Base-by-base conservation (phyloP, 2,329 filamentous ascomycete species). In the Claviceps paspali region DNA sequence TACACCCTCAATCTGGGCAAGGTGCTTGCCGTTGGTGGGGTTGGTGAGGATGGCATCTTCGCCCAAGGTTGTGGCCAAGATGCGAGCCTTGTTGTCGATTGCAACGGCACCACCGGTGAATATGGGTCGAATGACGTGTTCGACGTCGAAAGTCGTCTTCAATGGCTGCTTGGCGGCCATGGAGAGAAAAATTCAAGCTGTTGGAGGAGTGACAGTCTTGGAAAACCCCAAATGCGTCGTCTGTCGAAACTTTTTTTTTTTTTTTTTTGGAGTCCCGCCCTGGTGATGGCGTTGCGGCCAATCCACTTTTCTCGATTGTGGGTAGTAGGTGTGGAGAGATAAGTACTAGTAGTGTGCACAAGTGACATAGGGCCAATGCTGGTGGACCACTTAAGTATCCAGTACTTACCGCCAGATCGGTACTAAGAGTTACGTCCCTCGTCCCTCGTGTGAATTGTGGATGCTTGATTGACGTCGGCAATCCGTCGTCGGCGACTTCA, bases 11-110 rank as follows among this genome's bases (percentile, higher is more conserved):
- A 96, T 77, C 48, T 79, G 77, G 23, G 79, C 82, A 41, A 96
- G 67, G 55, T 91, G 82, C 49, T 75, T 76, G 28, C 88, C 87
- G 26, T 79, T 91, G 48, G 78, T 72, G 45, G 93, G 68, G 59
- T 95, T 78, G 18, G 88, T 91, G 48, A 98, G 65, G 38, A 96
- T 64, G 14, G 77, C 87, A 71, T 95, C 85, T 56, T 98, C 91
- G 26, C 83, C 86, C n/a, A 96, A 64, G 26, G 82, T 86, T 18
- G 86, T 86, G 30, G 86, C 88, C 38, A 98, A 69, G 44, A 96
- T 74, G 49, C 75, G 74, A 36, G 86, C 86, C 60, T 76, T 75
- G 56, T 78, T 73, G 64, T 88, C 85, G 43, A 96, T 71, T 22
- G 84, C 77, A 41, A 93, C 77, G 46, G 82, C 80, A 30, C 91